Evolutionary conservation across 2,329 filamentous ascomycete species (phyloP).

Genomic region (Paracoccidioides lutzii): DNA sequence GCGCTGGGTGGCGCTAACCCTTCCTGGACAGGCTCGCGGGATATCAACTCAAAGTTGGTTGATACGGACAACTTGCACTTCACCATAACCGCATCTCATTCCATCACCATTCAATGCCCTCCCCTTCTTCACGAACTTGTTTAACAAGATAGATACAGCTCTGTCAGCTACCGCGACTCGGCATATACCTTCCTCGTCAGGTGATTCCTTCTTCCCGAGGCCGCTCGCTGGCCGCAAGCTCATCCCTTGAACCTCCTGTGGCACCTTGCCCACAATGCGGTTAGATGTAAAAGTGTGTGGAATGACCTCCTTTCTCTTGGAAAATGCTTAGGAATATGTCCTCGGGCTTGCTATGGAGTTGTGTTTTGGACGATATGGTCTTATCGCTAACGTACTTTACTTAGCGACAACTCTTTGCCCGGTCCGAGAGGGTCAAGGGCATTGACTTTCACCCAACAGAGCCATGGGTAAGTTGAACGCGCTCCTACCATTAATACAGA

Average conservation of each 20-base stretch:
- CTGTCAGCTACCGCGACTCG: not conserved
- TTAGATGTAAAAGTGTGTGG: slow-evolving; percentile 46
- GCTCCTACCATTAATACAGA: not conserved
- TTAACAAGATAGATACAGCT: not conserved
- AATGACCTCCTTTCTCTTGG: not conserved
- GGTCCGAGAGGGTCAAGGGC: slow-evolving; percentile 91
- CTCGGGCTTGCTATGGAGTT: not conserved
- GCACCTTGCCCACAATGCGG: slow-evolving; percentile 37
- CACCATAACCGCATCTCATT: not conserved
- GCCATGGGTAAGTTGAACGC: slow-evolving; percentile 58
- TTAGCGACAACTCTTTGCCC: slow-evolving; percentile 70
- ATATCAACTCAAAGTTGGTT: slow-evolving; percentile 12
- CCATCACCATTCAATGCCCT: not conserved
- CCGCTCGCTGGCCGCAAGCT: slow-evolving; percentile 23
- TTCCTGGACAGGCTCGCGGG: slow-evolving; percentile 21
- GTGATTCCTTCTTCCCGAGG: slow-evolving; percentile 17
- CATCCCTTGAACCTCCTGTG: slow-evolving; percentile 7
- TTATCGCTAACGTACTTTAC: slow-evolving; percentile 27
- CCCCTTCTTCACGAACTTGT: not conserved
- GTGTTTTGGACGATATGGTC: not conserved
- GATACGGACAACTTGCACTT: slow-evolving; percentile 12
- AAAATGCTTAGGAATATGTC: not conserved
- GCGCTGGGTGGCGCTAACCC: slow-evolving; percentile 15
- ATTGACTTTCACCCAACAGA: slow-evolving; percentile 96
- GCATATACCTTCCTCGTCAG: slow-evolving; percentile 16